Conservation (phyloP, 129 eudicot genomes). For the Lactuca sativa region DNA sequence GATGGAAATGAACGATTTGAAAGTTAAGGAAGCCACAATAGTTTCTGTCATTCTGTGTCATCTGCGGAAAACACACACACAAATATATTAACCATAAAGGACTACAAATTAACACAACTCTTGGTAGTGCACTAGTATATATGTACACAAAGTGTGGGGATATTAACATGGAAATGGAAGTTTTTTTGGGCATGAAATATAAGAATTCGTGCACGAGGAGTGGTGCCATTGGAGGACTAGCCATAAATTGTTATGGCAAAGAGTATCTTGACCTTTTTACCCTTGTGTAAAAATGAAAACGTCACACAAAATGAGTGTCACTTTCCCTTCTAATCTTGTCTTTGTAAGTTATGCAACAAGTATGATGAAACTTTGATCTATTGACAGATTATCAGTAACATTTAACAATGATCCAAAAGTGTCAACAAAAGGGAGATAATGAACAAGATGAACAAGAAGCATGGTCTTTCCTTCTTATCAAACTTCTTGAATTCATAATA, state of each 20-base stretch:
- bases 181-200: conserved; percentile 44
- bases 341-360: neutral
- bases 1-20: conserved; percentile 34
- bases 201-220: conserved; percentile 52
- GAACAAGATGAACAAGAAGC: conserved; percentile 45
- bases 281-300: conserved; percentile 12
- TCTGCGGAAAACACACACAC: neutral
- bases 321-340: conserved; percentile 21
- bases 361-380: neutral
- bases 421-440: conserved; percentile 19
- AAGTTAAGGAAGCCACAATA: conserved; percentile 34
- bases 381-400: conserved; percentile 50
- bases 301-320: conserved; percentile 35
- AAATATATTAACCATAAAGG: conserved; percentile 18
- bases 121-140: conserved; percentile 48
- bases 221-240: conserved; percentile 53
- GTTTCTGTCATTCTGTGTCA: too few species aligned
- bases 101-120: conserved; percentile 24
- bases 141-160: conserved; percentile 63
- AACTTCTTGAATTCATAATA: conserved; percentile 57
- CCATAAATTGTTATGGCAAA: conserved; percentile 44
- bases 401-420: conserved; percentile 25
- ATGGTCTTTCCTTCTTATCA: conserved; percentile 62
- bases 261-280: conserved; percentile 31
- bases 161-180: conserved; percentile 36